Base-by-base conservation (phyloP, 192 early-diverging fungal species). In the Glomus cerebriforme region DNA sequence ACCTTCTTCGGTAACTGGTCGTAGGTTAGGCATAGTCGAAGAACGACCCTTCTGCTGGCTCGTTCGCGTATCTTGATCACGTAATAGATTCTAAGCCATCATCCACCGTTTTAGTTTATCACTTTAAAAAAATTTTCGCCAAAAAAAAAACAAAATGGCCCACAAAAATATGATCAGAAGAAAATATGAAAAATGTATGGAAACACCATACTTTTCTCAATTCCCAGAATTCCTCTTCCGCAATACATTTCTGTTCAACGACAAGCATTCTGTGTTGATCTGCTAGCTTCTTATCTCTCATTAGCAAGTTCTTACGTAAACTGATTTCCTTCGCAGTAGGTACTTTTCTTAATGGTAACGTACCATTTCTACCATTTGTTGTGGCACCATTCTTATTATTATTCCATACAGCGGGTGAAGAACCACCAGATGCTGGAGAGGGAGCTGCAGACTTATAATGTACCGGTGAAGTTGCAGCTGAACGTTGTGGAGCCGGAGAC, bases 161-260 rank as follows among this genome's bases (percentile, higher is more conserved):
- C 34, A 39, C 19, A 31, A 13, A 43, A 24, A 43, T 32, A 39
- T 43, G 32, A 34, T 15, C 27, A 54, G 17, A 68, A 71, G 31
- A 54, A 66, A 35, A 29, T 17, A 29, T 24, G 59, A 35, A 24
- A 45, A 7, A 64, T 59, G 22, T 54, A 77, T 32, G 31, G 68
- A 47, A 82, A 81, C 35, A 71, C 47, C 80, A 77, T 37, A 91
- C 89, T 80, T 93, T 87, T n/a, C 93, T 85, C 59, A 88, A 91
- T 68, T 91, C 90, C 97, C 97, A 99, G 75, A 99, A 99, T 72
- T 99, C 97, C 73, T 97, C 94, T 81, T 99, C 97, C 7, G 86
- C 19, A 17, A 71, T 45, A 49, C 69, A 71, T 71, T 45, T 71
- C 43, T 71, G 31, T 29, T 47, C 34, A 29, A 71, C 29, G n/a